phyloP scores from a whole-genome alignment of 169 alveolate species.

The Cryptosporidium baileyi region DNA sequence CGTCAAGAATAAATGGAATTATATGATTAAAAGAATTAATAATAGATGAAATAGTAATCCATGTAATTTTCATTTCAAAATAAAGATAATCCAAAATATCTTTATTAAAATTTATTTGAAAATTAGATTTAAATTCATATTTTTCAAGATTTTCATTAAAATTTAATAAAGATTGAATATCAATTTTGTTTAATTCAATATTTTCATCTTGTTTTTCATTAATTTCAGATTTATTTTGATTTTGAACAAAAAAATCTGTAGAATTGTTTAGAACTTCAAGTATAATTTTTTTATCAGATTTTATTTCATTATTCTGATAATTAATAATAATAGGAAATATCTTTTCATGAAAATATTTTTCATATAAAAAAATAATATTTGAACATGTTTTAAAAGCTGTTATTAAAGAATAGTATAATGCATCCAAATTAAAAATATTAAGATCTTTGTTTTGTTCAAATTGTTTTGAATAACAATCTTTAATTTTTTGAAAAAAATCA shows the following conservation, averaged over 20 bases:
- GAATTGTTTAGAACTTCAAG: background rate
- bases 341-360: background rate
- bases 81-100: background rate
- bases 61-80: background rate
- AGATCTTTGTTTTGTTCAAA: background rate
- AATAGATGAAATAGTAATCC: constrained; percentile 13
- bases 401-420: background rate
- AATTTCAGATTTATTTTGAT: background rate
- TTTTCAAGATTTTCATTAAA: too few species aligned
- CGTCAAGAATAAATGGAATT: constrained; percentile 10
- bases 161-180: too few species aligned
- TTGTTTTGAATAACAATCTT: background rate
- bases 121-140: background rate
- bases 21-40: constrained; percentile 7
- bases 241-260: background rate
- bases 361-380: constrained; percentile 7
- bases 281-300: background rate
- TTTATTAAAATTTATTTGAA: too few species aligned
- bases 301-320: background rate
- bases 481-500: background rate
- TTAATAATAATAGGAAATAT: background rate
- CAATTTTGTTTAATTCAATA: background rate
- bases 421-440: background rate
- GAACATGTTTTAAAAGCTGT: constrained; percentile 47
- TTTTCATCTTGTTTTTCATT: background rate